Conservation (phyloP, 2,329 filamentous ascomycete species). For the Fusarium sterilihyphosum region DNA sequence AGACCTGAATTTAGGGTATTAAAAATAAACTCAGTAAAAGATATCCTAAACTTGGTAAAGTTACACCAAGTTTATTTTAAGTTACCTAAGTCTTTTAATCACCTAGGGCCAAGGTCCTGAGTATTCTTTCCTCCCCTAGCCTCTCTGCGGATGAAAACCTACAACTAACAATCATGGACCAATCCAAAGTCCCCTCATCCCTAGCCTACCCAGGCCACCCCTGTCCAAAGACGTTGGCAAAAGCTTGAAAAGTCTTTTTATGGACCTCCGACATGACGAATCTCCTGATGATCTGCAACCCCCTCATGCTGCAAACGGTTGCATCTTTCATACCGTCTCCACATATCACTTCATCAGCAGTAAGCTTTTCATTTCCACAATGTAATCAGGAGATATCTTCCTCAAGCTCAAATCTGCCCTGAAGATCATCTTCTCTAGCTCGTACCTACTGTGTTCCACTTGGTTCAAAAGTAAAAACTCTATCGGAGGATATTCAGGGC, state of each 20-base stretch:
- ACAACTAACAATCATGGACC: not conserved
- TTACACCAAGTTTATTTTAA: no score
- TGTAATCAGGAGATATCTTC: not conserved
- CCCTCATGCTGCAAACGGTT: not conserved
- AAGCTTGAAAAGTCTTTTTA: not conserved
- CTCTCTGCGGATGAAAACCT: not conserved
- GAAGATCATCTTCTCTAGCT: not conserved
- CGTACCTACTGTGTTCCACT: not conserved
- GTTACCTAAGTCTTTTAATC: no score
- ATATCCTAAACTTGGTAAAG: no score
- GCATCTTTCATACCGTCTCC: not conserved
- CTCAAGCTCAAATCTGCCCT: not conserved
- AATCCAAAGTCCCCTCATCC: not conserved
- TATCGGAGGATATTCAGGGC: not conserved
- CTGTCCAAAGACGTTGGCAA: not conserved
- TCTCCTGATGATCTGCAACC: not conserved
- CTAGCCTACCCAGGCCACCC: not conserved
- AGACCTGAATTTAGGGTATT: no score
- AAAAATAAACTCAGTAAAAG: no score
- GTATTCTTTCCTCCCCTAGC: no score
- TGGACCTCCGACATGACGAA: not conserved
- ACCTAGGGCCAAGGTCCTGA: no score
- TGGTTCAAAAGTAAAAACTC: not conserved
- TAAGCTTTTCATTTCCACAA: not conserved
- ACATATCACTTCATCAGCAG: not conserved